A percentile compares a stretch with the other conserved stretches of the same genome.
These are phyloP conservation scores for Cryphonectria parasitica DNA, from an alignment of 2,329 filamentous ascomycete genomes.

Conservation along the genomic window DNA sequence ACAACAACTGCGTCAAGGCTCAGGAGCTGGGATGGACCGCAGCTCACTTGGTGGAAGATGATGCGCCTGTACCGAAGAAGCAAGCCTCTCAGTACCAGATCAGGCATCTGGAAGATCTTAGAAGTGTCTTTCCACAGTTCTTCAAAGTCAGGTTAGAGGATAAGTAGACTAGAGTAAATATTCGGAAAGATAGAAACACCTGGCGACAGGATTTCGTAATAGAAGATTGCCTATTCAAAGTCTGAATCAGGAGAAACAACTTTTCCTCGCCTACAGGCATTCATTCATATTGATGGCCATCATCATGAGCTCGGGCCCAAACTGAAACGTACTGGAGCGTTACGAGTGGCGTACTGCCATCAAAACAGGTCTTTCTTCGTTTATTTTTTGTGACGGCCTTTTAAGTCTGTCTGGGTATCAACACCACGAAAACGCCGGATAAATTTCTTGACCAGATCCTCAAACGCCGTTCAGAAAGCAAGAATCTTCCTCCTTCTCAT, in stretches of 20 bases:
- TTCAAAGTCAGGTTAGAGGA: conserved; percentile 65
- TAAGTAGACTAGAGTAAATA: neutral
- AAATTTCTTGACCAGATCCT: conserved; percentile 3
- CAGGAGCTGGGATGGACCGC: conserved; percentile 83
- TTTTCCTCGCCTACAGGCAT: neutral
- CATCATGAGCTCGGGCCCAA: neutral
- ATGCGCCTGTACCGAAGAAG: conserved; percentile 63
- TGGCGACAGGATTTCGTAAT: neutral
- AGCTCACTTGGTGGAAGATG: conserved; percentile 82
- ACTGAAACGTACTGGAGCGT: neutral
- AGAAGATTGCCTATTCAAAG: neutral
- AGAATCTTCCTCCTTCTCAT: neutral
- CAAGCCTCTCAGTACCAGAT: conserved; percentile 78
- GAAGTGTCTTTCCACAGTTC: conserved; percentile 77
- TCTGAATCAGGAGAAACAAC: neutral
- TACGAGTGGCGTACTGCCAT: neutral
- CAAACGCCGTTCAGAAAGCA: conserved; percentile 16
- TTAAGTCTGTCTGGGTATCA: conserved; percentile 18
- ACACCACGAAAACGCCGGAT: conserved; percentile 10
- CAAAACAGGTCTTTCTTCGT: neutral
- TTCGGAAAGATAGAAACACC: conserved; percentile 13
- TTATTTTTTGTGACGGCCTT: neutral
- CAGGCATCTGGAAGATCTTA: conserved; percentile 73
- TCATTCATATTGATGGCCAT: neutral
- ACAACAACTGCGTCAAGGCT: conserved; percentile 77